Conservation (phyloP, 2,329 filamentous ascomycete genomes). For the Arthroderma uncinatum region DNA sequence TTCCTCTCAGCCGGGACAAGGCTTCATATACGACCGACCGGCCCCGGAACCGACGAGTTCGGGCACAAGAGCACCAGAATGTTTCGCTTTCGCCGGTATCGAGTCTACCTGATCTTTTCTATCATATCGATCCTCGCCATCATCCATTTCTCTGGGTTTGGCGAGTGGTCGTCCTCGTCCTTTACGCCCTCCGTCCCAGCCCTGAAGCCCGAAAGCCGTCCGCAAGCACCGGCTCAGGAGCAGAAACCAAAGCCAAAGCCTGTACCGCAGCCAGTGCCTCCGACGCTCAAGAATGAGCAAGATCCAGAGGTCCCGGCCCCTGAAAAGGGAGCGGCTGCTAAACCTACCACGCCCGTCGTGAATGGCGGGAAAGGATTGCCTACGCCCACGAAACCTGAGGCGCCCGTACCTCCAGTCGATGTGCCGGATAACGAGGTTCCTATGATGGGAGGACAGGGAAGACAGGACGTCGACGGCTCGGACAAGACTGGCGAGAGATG, state of each 20-base stretch:
- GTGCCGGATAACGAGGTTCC: background rate
- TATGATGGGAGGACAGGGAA: conserved; percentile 23
- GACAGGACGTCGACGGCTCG: conserved; percentile 23
- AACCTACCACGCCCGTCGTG: background rate
- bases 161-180: conserved; percentile 22
- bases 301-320: background rate
- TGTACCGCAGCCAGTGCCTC: background rate
- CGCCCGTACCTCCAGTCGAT: conserved; percentile 5
- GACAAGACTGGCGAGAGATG: conserved; percentile 55
- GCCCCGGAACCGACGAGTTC: background rate
- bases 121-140: conserved; percentile 35
- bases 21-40: background rate
- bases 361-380: background rate
- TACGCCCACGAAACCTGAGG: background rate
- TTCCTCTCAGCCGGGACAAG: background rate
- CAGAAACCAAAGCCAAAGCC: background rate
- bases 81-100: conserved; percentile 41
- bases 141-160: conserved; percentile 42
- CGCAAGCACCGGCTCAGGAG: conserved; percentile 10
- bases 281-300: background rate
- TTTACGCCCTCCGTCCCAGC: conserved; percentile 6
- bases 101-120: conserved; percentile 37
- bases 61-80: conserved; percentile 22
- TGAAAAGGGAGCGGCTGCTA: background rate
- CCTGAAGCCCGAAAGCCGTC: conserved; percentile 8